Evolutionary conservation across 441 rosid genomes (phyloP).

Genomic region (Aquilaria agallochum): DNA sequence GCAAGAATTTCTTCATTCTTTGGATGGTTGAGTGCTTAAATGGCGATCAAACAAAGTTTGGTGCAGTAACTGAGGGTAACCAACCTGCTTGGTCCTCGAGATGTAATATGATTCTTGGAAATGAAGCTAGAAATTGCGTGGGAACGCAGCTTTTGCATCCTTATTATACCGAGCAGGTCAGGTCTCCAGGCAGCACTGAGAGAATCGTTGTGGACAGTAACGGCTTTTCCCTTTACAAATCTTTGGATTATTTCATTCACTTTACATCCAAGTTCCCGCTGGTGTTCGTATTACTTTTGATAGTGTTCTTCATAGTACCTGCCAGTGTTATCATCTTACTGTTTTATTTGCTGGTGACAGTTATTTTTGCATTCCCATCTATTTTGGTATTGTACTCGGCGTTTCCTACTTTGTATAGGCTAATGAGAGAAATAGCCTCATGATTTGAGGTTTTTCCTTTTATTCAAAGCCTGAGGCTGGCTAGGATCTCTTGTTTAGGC

Average conservation of each 20-base stretch:
- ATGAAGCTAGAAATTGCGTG: conserved; percentile 22
- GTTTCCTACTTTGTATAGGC: conserved; percentile 76
- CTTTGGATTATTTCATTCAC: conserved; percentile 63
- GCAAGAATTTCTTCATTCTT: conserved; percentile 71
- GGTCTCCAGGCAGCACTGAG: conserved; percentile 15
- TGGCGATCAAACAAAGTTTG: conserved; percentile 49
- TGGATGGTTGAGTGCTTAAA: conserved; percentile 94
- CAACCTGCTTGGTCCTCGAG: conserved; percentile 29
- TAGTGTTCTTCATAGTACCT: conserved; percentile 71
- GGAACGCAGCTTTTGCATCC: conserved; percentile 24
- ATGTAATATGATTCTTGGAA: conserved; percentile 28
- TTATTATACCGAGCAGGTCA: conserved; percentile 25
- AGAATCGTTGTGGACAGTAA: conserved; percentile 34
- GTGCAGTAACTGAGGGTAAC: conserved; percentile 25
- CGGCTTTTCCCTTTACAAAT: conserved; percentile 52
- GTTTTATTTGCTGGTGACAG: conserved; percentile 62
- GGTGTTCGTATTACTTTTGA: conserved; percentile 57
- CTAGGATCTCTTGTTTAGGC: background rate
- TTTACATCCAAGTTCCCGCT: conserved; percentile 75
- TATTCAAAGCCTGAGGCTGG: too few species aligned
- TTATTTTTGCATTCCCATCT: conserved; percentile 72
- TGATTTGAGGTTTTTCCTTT: conserved; percentile 12
- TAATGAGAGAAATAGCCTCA: conserved; percentile 68
- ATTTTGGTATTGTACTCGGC: conserved; percentile 68
- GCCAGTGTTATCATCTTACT: conserved; percentile 68